A percentile compares a stretch with the other conserved stretches of the same genome.
Conservation (phyloP, 73 alveolate species). For the Uronychia binucleata region DNA sequence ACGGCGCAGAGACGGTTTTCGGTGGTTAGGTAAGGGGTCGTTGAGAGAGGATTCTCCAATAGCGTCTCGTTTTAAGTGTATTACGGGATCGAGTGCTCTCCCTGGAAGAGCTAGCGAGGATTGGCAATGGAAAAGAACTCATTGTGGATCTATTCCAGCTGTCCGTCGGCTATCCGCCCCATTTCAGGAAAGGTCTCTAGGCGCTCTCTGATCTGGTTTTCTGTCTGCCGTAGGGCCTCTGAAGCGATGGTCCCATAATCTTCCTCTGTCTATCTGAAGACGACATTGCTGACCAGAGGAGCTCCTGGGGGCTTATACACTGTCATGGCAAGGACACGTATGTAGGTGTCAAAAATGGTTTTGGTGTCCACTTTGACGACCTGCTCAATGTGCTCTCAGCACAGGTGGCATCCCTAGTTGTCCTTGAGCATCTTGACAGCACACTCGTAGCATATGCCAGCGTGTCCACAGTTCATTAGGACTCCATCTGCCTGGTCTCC, state of each 20-base stretch:
- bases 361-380: constrained; percentile 43
- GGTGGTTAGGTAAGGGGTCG: no score
- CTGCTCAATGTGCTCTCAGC: constrained; percentile 48
- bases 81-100: neutral
- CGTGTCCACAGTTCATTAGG: constrained; percentile 23
- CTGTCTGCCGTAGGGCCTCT: neutral
- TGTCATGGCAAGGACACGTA: constrained; percentile 11
- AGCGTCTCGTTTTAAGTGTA: neutral
- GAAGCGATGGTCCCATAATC: neutral
- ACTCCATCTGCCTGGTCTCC: constrained; percentile 32
- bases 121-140: neutral
- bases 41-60: neutral
- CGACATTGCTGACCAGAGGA: neutral
- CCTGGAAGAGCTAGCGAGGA: neutral
- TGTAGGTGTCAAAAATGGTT: constrained; percentile 33
- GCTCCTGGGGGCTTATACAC: neutral
- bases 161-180: neutral
- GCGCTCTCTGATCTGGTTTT: no score
- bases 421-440: constrained; percentile 26
- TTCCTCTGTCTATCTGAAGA: neutral
- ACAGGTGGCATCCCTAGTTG: constrained; percentile 38
- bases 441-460: constrained; percentile 27
- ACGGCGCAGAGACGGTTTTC: no score
- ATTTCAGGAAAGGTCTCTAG: neutral
- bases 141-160: neutral